Percentiles rank a stretch among this genome's conserved stretches.
Evolutionary conservation across 768 basidiomycete species (phyloP).

Genomic region (Boletellus ananiceps): DNA sequence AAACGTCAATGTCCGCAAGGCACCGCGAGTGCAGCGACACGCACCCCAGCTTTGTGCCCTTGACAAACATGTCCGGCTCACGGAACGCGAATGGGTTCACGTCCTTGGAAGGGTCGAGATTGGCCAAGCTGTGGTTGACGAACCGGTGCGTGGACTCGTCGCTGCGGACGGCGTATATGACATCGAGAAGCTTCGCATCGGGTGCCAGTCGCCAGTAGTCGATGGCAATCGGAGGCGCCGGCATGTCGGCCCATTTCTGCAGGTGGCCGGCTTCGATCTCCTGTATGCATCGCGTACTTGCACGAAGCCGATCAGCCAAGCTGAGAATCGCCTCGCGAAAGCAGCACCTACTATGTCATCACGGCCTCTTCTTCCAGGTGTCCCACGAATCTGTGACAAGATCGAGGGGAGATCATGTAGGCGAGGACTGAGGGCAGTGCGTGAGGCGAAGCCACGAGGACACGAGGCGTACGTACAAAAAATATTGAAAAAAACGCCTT

Average conservation of each 20-base stretch:
- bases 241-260: constrained; percentile 72
- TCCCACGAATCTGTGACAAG: constrained; percentile 89
- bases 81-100: constrained; percentile 87
- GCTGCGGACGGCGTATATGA: constrained; percentile 87
- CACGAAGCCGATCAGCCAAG: constrained; percentile 11
- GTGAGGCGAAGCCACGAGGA: constrained; percentile 11
- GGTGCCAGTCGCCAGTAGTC: constrained; percentile 87
- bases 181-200: constrained; percentile 77
- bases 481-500: constrained; percentile 86
- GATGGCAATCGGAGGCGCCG: constrained; percentile 85
- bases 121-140: constrained; percentile 93
- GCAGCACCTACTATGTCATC: constrained; percentile 68
- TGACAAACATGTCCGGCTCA: constrained; percentile 82
- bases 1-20: constrained; percentile 17
- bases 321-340: constrained; percentile 17
- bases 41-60: constrained; percentile 73
- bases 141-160: constrained; percentile 94
- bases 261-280: constrained; percentile 80
- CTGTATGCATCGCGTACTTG: constrained; percentile 72
- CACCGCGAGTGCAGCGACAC: constrained; percentile 24
- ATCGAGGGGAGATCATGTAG: constrained; percentile 70
- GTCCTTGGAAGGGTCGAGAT: constrained; percentile 70
- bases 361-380: constrained; percentile 95
- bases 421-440: constrained; percentile 50
- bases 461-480: constrained; percentile 57